Evolutionary conservation across 176 grass and related monocot species (phyloP).

Genomic region (Avena eriantha): DNA sequence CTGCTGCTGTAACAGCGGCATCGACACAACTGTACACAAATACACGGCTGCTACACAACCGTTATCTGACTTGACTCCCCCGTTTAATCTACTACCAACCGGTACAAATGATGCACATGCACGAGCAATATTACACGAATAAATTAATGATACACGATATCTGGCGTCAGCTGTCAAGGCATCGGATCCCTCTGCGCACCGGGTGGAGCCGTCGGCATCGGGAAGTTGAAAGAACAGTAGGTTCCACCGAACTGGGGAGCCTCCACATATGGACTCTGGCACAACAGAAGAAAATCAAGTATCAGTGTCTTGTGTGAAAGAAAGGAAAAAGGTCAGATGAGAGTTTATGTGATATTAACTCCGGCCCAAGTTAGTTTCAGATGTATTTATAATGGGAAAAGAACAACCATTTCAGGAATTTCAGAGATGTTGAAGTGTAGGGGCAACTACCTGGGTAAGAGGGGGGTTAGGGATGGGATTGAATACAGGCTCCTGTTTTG

Average conservation of each 20-base stretch:
- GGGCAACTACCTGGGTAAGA: slow-evolving; percentile 65
- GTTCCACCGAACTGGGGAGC: slow-evolving; percentile 70
- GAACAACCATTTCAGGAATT: neutral
- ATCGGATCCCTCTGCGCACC: slow-evolving; percentile 69
- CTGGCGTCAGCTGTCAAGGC: slow-evolving; percentile 34
- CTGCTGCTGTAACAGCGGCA: slow-evolving; percentile 34
- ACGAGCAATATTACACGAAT: slow-evolving; percentile 24
- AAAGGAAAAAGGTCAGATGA: neutral
- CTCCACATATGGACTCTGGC: slow-evolving; percentile 95
- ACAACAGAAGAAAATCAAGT: slow-evolving; percentile 40
- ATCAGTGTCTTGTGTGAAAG: slow-evolving; percentile 6
- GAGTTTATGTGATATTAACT: neutral
- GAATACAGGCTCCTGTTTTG: slow-evolving; percentile 50
- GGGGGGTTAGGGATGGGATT: slow-evolving; percentile 58
- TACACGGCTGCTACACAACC: slow-evolving; percentile 41
- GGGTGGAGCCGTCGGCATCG: slow-evolving; percentile 90
- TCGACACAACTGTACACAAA: slow-evolving; percentile 46
- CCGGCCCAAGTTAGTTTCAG: no score
- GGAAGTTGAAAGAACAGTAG: slow-evolving; percentile 63
- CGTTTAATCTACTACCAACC: slow-evolving; percentile 34
- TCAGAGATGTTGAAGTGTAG: neutral
- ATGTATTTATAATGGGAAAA: neutral
- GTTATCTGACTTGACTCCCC: neutral
- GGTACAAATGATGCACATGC: slow-evolving; percentile 30
- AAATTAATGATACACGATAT: neutral